Evolutionary conservation across 1,139 yeast genomes (phyloP).

Genomic region (Kodamaea suecica): DNA sequence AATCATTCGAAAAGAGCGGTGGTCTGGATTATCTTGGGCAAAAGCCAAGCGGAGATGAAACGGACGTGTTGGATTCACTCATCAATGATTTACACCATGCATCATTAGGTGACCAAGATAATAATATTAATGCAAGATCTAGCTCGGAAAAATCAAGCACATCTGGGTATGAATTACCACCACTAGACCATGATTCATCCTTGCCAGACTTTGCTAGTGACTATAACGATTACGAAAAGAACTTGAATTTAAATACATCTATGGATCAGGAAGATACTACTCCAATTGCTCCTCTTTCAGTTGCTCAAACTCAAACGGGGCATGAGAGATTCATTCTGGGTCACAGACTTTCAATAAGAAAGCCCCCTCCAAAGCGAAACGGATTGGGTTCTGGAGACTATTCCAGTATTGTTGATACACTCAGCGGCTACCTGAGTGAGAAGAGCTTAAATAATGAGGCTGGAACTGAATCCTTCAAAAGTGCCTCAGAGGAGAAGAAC

Average conservation of each 20-base stretch:
- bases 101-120: slow-evolving; percentile 16
- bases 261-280: slow-evolving; percentile 18
- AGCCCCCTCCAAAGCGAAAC: slow-evolving; percentile 28
- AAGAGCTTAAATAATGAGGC: not conserved
- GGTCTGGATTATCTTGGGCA: slow-evolving; percentile 6
- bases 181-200: slow-evolving; percentile 22
- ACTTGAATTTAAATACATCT: slow-evolving; percentile 2
- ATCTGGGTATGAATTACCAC: slow-evolving; percentile 16
- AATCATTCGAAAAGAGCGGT: slow-evolving; percentile 1
- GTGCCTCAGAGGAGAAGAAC: slow-evolving; percentile 3
- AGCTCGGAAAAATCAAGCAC: not conserved
- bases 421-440: slow-evolving; percentile 22
- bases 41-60: slow-evolving; percentile 9
- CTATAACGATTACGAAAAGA: slow-evolving; percentile 3
- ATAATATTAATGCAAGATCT: slow-evolving; percentile 3
- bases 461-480: not conserved
- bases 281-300: slow-evolving; percentile 31
- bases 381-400: slow-evolving; percentile 26
- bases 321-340: slow-evolving; percentile 33
- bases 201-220: slow-evolving; percentile 23
- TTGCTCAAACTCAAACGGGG: slow-evolving; percentile 22
- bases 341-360: slow-evolving; percentile 34
- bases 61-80: slow-evolving; percentile 35
- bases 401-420: slow-evolving; percentile 28
- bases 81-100: slow-evolving; percentile 35